These are phyloP conservation scores for Acorus gramineus DNA, from an alignment of 106 monocot genomes.

Conservation along the genomic window DNA sequence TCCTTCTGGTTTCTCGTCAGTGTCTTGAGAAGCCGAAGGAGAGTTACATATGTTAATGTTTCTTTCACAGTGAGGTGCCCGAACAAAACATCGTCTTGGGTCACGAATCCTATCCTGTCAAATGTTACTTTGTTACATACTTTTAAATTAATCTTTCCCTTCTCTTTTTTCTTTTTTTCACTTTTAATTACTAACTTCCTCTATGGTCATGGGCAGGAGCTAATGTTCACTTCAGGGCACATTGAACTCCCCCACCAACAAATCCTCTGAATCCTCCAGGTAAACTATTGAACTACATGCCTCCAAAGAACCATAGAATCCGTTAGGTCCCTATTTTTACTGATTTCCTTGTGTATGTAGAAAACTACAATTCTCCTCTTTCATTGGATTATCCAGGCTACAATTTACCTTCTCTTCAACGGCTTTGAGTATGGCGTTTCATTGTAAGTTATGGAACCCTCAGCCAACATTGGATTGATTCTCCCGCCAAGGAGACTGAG, in stretches of 20 bases:
- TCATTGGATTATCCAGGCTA: too few species aligned
- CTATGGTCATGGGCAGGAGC: slow-evolving; percentile 1
- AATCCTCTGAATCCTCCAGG: background rate
- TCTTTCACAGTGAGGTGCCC: slow-evolving; percentile 76
- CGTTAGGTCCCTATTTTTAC: too few species aligned
- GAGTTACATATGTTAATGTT: slow-evolving; percentile 77
- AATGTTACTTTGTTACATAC: background rate
- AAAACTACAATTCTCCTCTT: too few species aligned
- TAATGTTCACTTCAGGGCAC: slow-evolving; percentile 3
- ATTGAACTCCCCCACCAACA: background rate
- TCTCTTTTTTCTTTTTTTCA: background rate
- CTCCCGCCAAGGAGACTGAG: slow-evolving; percentile 74
- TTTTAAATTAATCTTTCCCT: background rate
- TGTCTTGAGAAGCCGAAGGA: slow-evolving; percentile 63
- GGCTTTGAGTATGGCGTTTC: slow-evolving; percentile 60
- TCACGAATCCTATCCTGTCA: slow-evolving; percentile 79
- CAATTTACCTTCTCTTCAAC: slow-evolving; percentile 60
- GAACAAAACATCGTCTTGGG: slow-evolving; percentile 76
- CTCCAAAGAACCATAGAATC: too few species aligned
- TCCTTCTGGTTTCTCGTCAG: slow-evolving; percentile 59
- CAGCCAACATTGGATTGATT: slow-evolving; percentile 17
- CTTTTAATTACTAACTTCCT: background rate
- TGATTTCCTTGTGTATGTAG: too few species aligned
- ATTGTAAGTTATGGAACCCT: slow-evolving; percentile 72
- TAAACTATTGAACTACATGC: background rate